Conservation (phyloP, 176 grass and related monocot species). For the Eragrostis curvula region DNA sequence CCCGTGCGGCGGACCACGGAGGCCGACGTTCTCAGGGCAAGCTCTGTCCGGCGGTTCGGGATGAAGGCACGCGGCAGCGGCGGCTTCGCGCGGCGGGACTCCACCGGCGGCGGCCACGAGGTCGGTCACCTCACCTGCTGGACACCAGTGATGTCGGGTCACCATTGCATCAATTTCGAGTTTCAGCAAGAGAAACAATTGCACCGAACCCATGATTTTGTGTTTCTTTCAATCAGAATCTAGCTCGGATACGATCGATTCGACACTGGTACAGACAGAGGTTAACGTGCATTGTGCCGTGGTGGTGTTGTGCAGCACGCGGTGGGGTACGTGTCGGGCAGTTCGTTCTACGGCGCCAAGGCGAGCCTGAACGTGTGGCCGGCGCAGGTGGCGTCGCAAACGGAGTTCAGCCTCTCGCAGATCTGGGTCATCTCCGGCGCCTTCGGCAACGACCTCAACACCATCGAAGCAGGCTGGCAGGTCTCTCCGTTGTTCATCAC, state of each 20-base stretch:
- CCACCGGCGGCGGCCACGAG: conserved; percentile 71
- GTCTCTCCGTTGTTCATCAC: not conserved
- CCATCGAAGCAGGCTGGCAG: conserved; percentile 98
- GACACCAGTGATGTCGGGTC: too few species aligned
- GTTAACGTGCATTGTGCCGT: not conserved
- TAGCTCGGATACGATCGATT: not conserved
- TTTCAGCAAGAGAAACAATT: not conserved
- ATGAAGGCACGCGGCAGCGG: conserved; percentile 54
- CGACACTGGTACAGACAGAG: not conserved
- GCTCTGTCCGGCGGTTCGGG: conserved; percentile 54
- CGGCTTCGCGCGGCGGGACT: conserved; percentile 56
- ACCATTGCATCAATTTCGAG: too few species aligned
- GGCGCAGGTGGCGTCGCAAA: conserved; percentile 68
- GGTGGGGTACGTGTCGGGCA: conserved; percentile 79
- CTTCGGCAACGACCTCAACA: conserved; percentile 97
- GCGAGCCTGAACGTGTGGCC: conserved; percentile 96
- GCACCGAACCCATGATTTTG: too few species aligned
- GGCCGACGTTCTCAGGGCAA: conserved; percentile 68
- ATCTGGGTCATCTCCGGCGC: conserved; percentile 94
- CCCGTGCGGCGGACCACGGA: conserved; percentile 66
- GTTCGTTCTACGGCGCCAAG: conserved; percentile 81
- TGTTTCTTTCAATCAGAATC: too few species aligned
- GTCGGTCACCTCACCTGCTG: conserved; percentile 37
- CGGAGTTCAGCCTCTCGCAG: conserved; percentile 95
- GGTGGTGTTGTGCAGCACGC: conserved; percentile 65